Evolutionary conservation across 805 yeast genomes (phyloP).

Genomic region (Yarrowia sp.): DNA sequence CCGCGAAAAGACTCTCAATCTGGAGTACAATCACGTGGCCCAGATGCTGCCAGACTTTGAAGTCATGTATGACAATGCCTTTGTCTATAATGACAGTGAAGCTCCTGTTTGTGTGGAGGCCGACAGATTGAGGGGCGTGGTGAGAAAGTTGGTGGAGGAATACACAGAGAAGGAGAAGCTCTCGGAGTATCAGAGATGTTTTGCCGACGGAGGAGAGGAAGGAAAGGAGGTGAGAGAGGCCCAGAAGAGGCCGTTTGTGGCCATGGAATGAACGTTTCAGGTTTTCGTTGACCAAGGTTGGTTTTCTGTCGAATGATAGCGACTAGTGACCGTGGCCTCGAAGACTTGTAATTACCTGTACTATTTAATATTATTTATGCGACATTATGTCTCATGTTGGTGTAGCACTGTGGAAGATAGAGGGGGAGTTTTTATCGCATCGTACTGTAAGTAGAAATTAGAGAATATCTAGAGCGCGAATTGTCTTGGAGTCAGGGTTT

Average conservation of each 20-base stretch:
- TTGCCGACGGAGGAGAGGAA: neutral
- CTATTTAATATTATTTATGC: conserved; percentile 12
- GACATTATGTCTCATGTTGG: too few relatives aligned
- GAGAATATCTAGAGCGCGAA: too few relatives aligned
- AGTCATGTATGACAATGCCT: conserved; percentile 12
- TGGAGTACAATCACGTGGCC: neutral
- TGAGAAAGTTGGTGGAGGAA: neutral
- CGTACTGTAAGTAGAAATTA: too few relatives aligned
- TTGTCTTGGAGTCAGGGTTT: too few relatives aligned
- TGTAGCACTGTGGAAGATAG: too few relatives aligned
- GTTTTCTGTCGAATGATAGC: too few relatives aligned
- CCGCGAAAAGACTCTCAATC: neutral
- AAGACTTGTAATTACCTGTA: too few relatives aligned
- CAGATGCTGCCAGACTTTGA: conserved; percentile 8
- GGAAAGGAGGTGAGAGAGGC: neutral
- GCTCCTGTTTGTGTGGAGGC: conserved; percentile 23
- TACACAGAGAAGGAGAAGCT: neutral
- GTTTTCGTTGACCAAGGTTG: too few relatives aligned
- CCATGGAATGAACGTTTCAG: neutral
- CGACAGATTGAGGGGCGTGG: neutral
- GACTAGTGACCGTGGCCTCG: too few relatives aligned
- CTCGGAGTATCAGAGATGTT: conserved; percentile 7
- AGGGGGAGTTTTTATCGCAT: too few relatives aligned
- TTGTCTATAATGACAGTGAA: conserved; percentile 12
- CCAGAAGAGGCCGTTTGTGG: neutral